Conservation (phyloP, 805 yeast species). For the Candida vartiovaarae region DNA sequence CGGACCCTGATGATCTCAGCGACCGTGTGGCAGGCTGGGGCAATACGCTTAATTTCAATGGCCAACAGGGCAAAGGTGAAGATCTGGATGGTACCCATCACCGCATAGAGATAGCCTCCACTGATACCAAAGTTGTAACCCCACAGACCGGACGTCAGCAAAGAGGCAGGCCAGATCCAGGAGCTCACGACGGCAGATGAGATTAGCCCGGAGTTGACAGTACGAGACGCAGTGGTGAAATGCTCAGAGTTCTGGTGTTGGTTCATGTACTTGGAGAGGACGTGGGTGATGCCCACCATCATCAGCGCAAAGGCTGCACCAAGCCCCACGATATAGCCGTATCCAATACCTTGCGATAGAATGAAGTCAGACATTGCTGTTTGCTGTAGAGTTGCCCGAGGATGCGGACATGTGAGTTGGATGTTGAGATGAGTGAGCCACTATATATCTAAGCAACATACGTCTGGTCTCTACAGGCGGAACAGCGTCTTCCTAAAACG, state of each 20-base stretch:
- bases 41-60: constrained; percentile 32
- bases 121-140: constrained; percentile 36
- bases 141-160: constrained; percentile 32
- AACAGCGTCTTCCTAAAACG: too few relatives aligned
- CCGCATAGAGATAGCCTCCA: constrained; percentile 31
- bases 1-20: constrained; percentile 32
- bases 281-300: constrained; percentile 29
- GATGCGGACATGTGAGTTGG: too few relatives aligned
- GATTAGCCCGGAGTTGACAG: constrained; percentile 35
- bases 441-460: too few relatives aligned
- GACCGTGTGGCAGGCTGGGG: constrained; percentile 37
- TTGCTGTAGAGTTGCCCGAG: too few relatives aligned
- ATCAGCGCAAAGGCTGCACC: constrained; percentile 37
- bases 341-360: constrained; percentile 25
- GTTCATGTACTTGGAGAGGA: constrained; percentile 30
- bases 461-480: too few relatives aligned
- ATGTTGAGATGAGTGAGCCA: too few relatives aligned
- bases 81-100: constrained; percentile 29
- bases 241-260: constrained; percentile 36
- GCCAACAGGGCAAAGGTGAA: constrained; percentile 31
- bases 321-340: constrained; percentile 32
- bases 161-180: constrained; percentile 43
- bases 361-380: constrained; percentile 1
- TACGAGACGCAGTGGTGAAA: constrained; percentile 33
- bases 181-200: constrained; percentile 37